Evolutionary conservation across 2,329 filamentous ascomycete species (phyloP).

Genomic region (Colletotrichum sp.): DNA sequence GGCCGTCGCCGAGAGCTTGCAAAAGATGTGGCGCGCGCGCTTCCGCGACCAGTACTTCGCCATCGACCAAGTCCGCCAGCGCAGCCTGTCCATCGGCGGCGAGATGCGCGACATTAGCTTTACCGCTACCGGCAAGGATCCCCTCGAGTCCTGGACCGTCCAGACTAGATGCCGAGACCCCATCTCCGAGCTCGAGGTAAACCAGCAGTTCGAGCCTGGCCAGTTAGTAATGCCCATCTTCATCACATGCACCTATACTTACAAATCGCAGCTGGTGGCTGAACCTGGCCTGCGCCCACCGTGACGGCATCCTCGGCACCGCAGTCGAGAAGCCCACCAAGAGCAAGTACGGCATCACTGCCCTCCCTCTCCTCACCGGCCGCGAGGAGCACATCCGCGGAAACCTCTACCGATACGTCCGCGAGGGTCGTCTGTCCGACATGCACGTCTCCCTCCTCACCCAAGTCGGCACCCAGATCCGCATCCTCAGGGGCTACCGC

Average conservation of each 20-base stretch:
- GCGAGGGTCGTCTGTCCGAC: conserved; percentile 45
- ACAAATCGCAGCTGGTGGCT: conserved; percentile 58
- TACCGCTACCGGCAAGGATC: conserved; percentile 31
- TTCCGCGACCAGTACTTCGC: conserved; percentile 50
- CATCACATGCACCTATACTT: conserved; percentile 12
- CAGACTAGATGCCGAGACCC: conserved; percentile 28
- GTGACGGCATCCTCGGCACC: conserved; percentile 58
- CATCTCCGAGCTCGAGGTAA: conserved; percentile 44
- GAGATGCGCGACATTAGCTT: conserved; percentile 47
- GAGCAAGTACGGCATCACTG: conserved; percentile 48
- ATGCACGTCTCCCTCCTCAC: conserved; percentile 55
- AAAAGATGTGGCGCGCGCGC: conserved; percentile 46
- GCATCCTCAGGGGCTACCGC: conserved; percentile 56
- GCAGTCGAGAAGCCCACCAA: conserved; percentile 49
- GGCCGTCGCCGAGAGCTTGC: conserved; percentile 41
- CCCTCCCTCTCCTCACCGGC: conserved; percentile 57
- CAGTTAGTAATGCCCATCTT: conserved; percentile 42
- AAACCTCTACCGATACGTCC: conserved; percentile 46
- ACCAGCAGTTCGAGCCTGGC: conserved; percentile 49
- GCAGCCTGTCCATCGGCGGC: conserved; percentile 38
- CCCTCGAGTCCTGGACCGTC: conserved; percentile 41
- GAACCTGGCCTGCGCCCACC: conserved; percentile 58
- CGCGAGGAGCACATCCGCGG: conserved; percentile 46
- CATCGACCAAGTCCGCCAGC: conserved; percentile 48
- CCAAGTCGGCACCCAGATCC: conserved; percentile 53